Percentiles rank a stretch among this genome's conserved stretches.
Evolutionary conservation across 805 yeast species (phyloP).

Genomic region (Metschnikowia bowlesiae): DNA sequence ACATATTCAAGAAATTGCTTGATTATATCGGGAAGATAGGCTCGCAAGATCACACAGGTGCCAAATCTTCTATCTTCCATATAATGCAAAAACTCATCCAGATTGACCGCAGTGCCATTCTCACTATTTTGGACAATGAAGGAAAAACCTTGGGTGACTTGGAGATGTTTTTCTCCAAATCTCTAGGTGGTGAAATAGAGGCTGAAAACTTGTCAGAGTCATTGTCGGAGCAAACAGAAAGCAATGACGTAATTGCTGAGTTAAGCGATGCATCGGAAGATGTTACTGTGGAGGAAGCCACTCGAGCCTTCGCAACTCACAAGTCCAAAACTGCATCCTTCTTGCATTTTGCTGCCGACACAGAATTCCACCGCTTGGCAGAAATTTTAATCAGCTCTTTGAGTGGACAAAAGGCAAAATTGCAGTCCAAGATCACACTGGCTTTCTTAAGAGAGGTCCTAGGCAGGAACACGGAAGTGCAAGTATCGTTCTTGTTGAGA

Average conservation of each 20-base stretch:
- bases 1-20: slow-evolving; percentile 13
- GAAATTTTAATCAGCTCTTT: slow-evolving; percentile 45
- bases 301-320: slow-evolving; percentile 2
- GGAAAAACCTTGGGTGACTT: slow-evolving; percentile 28
- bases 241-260: not conserved
- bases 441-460: slow-evolving; percentile 8
- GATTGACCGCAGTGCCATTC: slow-evolving; percentile 20
- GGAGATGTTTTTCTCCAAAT: slow-evolving; percentile 62
- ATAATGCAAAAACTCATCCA: slow-evolving; percentile 22
- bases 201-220: slow-evolving; percentile 3
- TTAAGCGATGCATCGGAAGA: slow-evolving; percentile 6
- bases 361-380: slow-evolving; percentile 40
- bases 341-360: slow-evolving; percentile 28
- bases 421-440: slow-evolving; percentile 6
- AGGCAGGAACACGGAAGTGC: slow-evolving; percentile 29
- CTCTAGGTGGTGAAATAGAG: slow-evolving; percentile 34
- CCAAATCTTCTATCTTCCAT: not conserved
- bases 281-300: not conserved
- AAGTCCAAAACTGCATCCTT: slow-evolving; percentile 27
- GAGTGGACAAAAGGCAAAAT: slow-evolving; percentile 13
- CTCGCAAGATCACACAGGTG: slow-evolving; percentile 9
- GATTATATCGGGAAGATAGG: slow-evolving; percentile 14
- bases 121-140: slow-evolving; percentile 15
- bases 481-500: slow-evolving; percentile 57
- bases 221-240: not conserved